These are phyloP conservation scores for Teratosphaeria viscida DNA, from an alignment of 2,329 filamentous ascomycete species.

Conservation along the genomic window DNA sequence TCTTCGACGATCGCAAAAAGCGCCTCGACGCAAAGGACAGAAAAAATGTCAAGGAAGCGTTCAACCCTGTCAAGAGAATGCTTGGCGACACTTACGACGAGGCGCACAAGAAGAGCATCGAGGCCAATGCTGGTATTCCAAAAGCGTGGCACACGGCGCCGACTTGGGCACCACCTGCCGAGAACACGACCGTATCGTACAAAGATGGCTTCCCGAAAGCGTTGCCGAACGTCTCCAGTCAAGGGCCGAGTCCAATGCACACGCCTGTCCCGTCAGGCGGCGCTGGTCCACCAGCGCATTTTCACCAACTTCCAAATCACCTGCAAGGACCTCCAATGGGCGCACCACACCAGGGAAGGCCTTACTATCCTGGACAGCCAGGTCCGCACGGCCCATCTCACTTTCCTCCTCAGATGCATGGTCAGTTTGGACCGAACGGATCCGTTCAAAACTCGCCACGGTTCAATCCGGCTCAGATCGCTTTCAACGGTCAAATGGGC, in stretches of 20 bases:
- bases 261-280: constrained; percentile 48
- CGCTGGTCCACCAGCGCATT: constrained; percentile 59
- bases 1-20: constrained; percentile 4
- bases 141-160: constrained; percentile 75
- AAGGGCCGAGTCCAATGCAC: constrained; percentile 54
- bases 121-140: constrained; percentile 70
- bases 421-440: constrained; percentile 60
- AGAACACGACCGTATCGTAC: constrained; percentile 68
- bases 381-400: constrained; percentile 63
- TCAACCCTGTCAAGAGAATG: constrained; percentile 56
- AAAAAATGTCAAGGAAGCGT: constrained; percentile 42
- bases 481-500: constrained; percentile 42
- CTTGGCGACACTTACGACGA: constrained; percentile 47
- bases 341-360: constrained; percentile 62
- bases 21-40: constrained; percentile 10
- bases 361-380: constrained; percentile 59
- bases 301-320: constrained; percentile 69
- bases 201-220: constrained; percentile 65
- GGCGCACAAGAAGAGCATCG: constrained; percentile 49
- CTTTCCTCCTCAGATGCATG: constrained; percentile 75
- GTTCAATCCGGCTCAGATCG: constrained; percentile 47
- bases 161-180: constrained; percentile 56
- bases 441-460: constrained; percentile 74
- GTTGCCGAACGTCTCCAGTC: constrained; percentile 32
- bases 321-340: constrained; percentile 64